Conservation (phyloP, 169 alveolate species). For the Plasmodium falciparum region DNA sequence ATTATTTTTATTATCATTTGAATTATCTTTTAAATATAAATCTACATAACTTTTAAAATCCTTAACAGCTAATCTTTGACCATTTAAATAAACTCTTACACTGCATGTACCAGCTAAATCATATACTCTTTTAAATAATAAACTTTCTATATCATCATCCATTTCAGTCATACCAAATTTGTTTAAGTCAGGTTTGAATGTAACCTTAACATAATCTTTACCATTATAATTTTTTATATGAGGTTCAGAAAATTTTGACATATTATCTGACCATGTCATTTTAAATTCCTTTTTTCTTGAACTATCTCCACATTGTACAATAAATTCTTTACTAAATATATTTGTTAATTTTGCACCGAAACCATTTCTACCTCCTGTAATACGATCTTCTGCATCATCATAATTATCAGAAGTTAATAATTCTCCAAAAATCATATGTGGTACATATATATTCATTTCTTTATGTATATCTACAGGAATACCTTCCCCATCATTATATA, state of each 20-base stretch:
- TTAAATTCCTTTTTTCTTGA: constrained; percentile 89
- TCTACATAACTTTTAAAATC: constrained; percentile 96
- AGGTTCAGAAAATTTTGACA: constrained; percentile 92
- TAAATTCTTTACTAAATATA: constrained; percentile 96
- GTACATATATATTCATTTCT: constrained; percentile 97
- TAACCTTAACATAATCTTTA: constrained; percentile 92
- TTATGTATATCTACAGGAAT: constrained; percentile 95
- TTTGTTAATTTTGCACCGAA: constrained; percentile 99
- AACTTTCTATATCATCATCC: constrained; percentile 93
- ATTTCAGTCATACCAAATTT: constrained; percentile 92
- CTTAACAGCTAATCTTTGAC: constrained; percentile 91
- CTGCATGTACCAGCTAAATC: constrained; percentile 99
- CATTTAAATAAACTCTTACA: constrained; percentile 95
- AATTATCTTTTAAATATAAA: constrained; percentile 88
- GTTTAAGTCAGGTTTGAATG: constrained; percentile 98
- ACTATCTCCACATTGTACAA: constrained; percentile 96
- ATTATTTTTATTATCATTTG: constrained; percentile 11
- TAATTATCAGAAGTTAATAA: constrained; percentile 98
- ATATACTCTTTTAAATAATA: constrained; percentile 97
- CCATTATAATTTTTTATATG: constrained; percentile 86
- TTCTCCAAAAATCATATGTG: constrained; percentile 99
- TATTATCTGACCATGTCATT: constrained; percentile 93
- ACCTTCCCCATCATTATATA: constrained; percentile 90
- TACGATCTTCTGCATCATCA: constrained; percentile 98
- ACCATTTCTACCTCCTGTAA: constrained; percentile 99